phyloP scores from a whole-genome alignment of 352 stramenopile genomes.

The Pythium brassicae region DNA sequence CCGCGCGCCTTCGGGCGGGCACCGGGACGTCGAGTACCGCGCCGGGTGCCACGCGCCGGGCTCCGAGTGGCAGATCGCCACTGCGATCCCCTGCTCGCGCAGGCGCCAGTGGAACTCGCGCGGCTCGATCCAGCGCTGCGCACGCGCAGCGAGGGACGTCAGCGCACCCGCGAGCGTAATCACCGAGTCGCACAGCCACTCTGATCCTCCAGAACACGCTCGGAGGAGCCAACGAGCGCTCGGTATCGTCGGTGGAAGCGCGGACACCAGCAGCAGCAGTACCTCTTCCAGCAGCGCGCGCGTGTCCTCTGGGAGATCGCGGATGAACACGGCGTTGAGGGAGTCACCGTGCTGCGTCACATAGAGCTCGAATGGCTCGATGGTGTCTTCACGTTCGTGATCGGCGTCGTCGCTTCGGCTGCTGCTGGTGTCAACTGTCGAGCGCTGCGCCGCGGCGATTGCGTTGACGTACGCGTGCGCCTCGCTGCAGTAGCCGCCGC shows the following conservation, averaged over 20 bases:
- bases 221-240: not conserved
- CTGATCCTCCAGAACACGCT: not conserved
- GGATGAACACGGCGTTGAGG: slow-evolving; percentile 61
- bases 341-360: slow-evolving; percentile 71
- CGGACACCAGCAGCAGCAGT: not conserved
- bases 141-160: slow-evolving; percentile 2
- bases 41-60: slow-evolving; percentile 89
- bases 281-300: slow-evolving; percentile 36
- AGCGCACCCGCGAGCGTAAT: slow-evolving; percentile 1
- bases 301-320: slow-evolving; percentile 47
- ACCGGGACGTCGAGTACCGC: slow-evolving; percentile 63
- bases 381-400: too few relatives aligned
- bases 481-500: slow-evolving; percentile 91
- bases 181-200: not conserved
- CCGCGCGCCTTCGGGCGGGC: slow-evolving; percentile 36
- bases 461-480: slow-evolving; percentile 83
- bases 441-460: slow-evolving; percentile 33
- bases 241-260: not conserved
- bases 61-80: slow-evolving; percentile 91
- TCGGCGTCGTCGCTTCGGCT: not conserved
- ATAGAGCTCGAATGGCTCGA: slow-evolving; percentile 42
- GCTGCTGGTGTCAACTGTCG: not conserved
- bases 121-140: slow-evolving; percentile 71
- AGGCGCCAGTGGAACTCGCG: slow-evolving; percentile 61
- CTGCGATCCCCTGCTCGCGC: slow-evolving; percentile 26